Evolutionary conservation across 2,329 filamentous ascomycete species (phyloP), one percentile per base, ranked within the genome.

Genomic region (Byssothecium circinans): DNA sequence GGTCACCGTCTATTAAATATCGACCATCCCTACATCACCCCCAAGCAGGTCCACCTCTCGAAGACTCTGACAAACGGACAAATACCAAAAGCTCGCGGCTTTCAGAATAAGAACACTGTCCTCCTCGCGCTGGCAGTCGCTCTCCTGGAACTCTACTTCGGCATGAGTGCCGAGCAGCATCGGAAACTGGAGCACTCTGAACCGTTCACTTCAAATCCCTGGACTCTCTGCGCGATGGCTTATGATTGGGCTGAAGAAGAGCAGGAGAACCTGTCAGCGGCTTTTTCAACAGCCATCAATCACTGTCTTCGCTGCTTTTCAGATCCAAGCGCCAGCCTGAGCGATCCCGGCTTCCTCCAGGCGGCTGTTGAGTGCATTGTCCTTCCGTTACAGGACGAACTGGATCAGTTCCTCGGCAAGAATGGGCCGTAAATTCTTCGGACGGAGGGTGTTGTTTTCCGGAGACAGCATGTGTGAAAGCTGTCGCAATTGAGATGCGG

Each of bases 61-160:
- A 52, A 53, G 42, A 43, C 36, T n/a, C 12, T 39, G 3, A 18
- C 41, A 8, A 52, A 45, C 11, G 39, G 37, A 12, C 39, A 29
- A 12, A 19, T 22, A 8, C 22, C 34, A 20, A 60, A 57, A 33
- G 30, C 43, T 10, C 41, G 53, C 3, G 46, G 40, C 7, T 67
- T 66, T 39, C 59, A 61, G 30, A 69, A 66, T 47, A 69, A 69
- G 49, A 71, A 70, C 45, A 67, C 60, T 0, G 52, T 68, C 6
- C 52, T 72, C 20, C 58, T 70, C 11, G 67, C 66, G 11, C 52
- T 72, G 12, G 69, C 67, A 1, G 55, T 70, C 18, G 53, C 64
- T 5, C 55, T 71, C 2, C 55, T 72, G 1, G 67, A 72, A 48
- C 58, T 72, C 2, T 71, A 70, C 43, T 70, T 69, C 51, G 68